These are phyloP conservation scores for Arthrinium puccinioides DNA, from an alignment of 2,329 filamentous ascomycete genomes.

Conservation along the genomic window DNA sequence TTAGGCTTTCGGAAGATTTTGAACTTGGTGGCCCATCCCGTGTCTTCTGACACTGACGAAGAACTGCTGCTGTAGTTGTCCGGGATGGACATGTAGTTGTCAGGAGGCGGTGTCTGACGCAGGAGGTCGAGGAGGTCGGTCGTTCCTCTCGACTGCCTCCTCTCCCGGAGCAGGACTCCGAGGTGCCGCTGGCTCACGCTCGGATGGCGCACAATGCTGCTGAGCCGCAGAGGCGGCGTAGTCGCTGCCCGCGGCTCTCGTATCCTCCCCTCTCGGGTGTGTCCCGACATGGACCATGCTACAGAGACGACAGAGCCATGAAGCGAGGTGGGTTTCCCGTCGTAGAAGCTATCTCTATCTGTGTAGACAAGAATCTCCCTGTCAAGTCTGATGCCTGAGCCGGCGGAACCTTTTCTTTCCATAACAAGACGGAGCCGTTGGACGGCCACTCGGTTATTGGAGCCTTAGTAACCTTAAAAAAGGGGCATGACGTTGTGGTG, in stretches of 20 bases:
- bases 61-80: slow-evolving; percentile 17
- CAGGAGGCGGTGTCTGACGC: slow-evolving; percentile 37
- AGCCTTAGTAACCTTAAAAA: too few relatives aligned
- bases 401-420: slow-evolving; percentile 1
- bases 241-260: slow-evolving; percentile 1
- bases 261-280: slow-evolving; percentile 1
- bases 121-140: slow-evolving; percentile 38
- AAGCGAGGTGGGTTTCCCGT: background rate
- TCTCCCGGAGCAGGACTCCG: background rate
- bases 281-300: slow-evolving; percentile 4
- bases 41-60: slow-evolving; percentile 10
- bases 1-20: background rate
- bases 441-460: slow-evolving; percentile 1
- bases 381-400: slow-evolving; percentile 2
- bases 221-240: slow-evolving; percentile 3
- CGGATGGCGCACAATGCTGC: background rate
- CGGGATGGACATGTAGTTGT: slow-evolving; percentile 42
- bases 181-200: background rate
- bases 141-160: background rate
- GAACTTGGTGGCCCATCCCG: slow-evolving; percentile 7
- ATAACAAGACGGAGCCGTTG: slow-evolving; percentile 1
- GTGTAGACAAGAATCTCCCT: slow-evolving; percentile 1
- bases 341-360: background rate
- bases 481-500: background rate
- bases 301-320: slow-evolving; percentile 2